Percentiles rank a stretch among this genome's conserved stretches.
These are phyloP conservation scores for Candida parachauliodes DNA, from an alignment of 805 yeast species.

Conservation along the genomic window DNA sequence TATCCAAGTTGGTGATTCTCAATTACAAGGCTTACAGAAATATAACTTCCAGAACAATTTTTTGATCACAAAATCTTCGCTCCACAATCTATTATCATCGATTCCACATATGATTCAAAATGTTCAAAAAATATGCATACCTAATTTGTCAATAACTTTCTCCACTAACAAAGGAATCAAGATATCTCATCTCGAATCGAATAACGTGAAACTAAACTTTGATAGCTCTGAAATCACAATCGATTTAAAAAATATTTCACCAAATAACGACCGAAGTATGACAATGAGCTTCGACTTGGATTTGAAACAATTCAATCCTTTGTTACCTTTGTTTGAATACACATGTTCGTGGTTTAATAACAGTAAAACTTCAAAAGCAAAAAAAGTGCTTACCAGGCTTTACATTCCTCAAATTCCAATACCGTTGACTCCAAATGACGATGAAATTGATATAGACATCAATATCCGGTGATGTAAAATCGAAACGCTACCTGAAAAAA, in stretches of 20 bases:
- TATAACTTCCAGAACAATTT: constrained; percentile 15
- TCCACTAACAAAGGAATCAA: constrained; percentile 14
- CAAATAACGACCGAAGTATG: constrained; percentile 15
- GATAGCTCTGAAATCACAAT: constrained; percentile 9
- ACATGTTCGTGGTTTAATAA: constrained; percentile 6
- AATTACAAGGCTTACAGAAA: neutral
- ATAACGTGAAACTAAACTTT: constrained; percentile 17
- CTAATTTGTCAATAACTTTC: constrained; percentile 19
- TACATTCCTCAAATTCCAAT: neutral
- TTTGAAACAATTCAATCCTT: neutral
- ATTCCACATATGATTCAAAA: constrained; percentile 12
- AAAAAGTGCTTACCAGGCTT: neutral
- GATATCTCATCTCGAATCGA: constrained; percentile 19
- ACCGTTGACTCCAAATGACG: constrained; percentile 5
- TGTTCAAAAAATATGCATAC: constrained; percentile 19
- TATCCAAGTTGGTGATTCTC: constrained; percentile 19
- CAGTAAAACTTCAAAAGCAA: constrained; percentile 1
- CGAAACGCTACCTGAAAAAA: constrained; percentile 13
- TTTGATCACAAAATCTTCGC: constrained; percentile 16
- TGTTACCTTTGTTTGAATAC: constrained; percentile 7
- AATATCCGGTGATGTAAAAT: neutral
- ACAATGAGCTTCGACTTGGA: constrained; percentile 12
- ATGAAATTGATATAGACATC: constrained; percentile 6
- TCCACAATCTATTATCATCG: constrained; percentile 15
- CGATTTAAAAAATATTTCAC: constrained; percentile 14